Evolutionary conservation across 108 stramenopile species (phyloP), one percentile per base, ranked within the genome.

Genomic region (Seminavis robusta): DNA sequence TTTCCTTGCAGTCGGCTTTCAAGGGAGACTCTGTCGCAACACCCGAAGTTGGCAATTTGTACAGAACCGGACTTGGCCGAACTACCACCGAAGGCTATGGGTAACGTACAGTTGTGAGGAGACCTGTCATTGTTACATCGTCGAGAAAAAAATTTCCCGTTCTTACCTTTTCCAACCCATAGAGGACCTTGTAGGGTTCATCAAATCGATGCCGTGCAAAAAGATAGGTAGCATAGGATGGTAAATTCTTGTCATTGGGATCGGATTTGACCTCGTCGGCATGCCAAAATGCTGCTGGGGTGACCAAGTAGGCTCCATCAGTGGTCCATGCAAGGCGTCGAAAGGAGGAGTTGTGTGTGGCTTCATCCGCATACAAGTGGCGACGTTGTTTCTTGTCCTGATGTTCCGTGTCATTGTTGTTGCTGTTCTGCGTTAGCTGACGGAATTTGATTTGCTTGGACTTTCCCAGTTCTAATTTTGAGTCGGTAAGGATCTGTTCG

Each of bases 261-360:
- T 19, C 15, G 33, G 17, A 1, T 11, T 24, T 32, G 4, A 33
- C 28, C 17, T 70, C 65, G 36, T 29, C 44, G 20, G 40, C 32
- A 47, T 88, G 84, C 80, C 83, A 88, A 33, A 94, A 67, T n/a
- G 83, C 94, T 13, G 95, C 83, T 21, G 97, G 95, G 19, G 90
- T 80, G 42, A 97, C 59, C 40, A 98, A 70, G 52, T 84, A 94
- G 1, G 86, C 77, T 0, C 97, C 97, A 60, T 98, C 97, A 1
- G 89, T 63, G 21, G 95, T 90, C 76, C 89, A 97, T 20, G 70
- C 46, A 42, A 96, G 74, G 30, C 97, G 73, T 37, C 97, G 80
- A 63, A 98, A 96, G 63, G 96, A 98, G 31, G 84, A 88, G 50
- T 90, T 79, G 34, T 84, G 65, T 3, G 86, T 88, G 0, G 92